A percentile compares a stretch with the other conserved stretches of the same genome.
Evolutionary conservation across 352 stramenopile species (phyloP).

Genomic region (Phytophthora pseudosyringae): DNA sequence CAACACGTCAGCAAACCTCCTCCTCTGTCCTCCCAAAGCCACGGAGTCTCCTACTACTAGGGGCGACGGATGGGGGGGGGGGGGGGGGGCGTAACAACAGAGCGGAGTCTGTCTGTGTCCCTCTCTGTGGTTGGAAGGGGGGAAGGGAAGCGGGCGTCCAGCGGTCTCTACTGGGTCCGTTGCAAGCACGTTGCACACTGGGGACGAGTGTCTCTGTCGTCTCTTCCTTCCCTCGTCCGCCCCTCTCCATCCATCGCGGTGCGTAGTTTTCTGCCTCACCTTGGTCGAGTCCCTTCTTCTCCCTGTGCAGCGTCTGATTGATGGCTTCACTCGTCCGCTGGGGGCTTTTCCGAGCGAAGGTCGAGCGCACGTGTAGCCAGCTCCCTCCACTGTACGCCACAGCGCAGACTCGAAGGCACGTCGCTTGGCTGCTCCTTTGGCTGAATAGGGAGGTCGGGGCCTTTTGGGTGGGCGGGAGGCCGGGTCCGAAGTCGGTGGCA

Average conservation of each 20-base stretch:
- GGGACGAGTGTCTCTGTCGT: not conserved
- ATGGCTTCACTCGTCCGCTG: slow-evolving; percentile 24
- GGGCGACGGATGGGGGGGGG: no score
- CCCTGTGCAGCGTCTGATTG: slow-evolving; percentile 16
- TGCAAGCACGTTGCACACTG: slow-evolving; percentile 11
- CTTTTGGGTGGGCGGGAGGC: no score
- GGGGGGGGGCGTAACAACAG: no score
- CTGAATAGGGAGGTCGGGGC: not conserved
- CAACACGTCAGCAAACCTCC: not conserved
- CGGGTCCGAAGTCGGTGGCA: no score
- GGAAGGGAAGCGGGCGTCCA: not conserved
- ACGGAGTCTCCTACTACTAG: no score
- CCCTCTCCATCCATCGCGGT: slow-evolving; percentile 33
- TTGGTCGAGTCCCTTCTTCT: slow-evolving; percentile 3
- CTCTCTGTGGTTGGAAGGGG: not conserved
- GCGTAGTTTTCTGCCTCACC: not conserved
- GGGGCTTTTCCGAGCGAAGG: slow-evolving; percentile 16
- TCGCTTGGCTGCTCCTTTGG: not conserved
- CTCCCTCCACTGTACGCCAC: not conserved
- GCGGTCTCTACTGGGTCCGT: not conserved
- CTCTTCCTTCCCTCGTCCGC: slow-evolving; percentile 6
- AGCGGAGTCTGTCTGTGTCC: no score
- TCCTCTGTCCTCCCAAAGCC: no score
- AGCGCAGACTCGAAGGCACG: not conserved
- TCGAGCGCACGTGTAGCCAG: not conserved